phyloP scores from a whole-genome alignment of 129 eudicot genomes.

The Daucus carota region DH1_v3.0 NC_030382.2:57726001-57726500 shows the following conservation, averaged over 20 bases:
- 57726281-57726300: conserved; percentile 2
- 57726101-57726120: neutral
- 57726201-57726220: conserved; percentile 60
- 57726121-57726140: neutral
- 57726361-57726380: conserved; percentile 38
- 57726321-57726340: neutral
- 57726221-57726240: conserved; percentile 66
- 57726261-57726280: conserved; percentile 28
- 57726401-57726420: neutral
- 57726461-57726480: too few relatives aligned
- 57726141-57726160: neutral
- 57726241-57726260: conserved; percentile 69
- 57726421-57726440: too few relatives aligned
- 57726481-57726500: too few relatives aligned
- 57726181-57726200: conserved; percentile 42
- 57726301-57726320: neutral
- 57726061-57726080: neutral
- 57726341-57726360: neutral
- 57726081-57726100: too few relatives aligned
- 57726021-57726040: neutral
- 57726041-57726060: neutral
- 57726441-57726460: too few relatives aligned
- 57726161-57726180: conserved; percentile 85
- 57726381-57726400: conserved; percentile 93
- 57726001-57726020: neutral